Evolutionary conservation across 345 rosid genomes (phyloP).

Genomic region (Balakata baccata): DNA sequence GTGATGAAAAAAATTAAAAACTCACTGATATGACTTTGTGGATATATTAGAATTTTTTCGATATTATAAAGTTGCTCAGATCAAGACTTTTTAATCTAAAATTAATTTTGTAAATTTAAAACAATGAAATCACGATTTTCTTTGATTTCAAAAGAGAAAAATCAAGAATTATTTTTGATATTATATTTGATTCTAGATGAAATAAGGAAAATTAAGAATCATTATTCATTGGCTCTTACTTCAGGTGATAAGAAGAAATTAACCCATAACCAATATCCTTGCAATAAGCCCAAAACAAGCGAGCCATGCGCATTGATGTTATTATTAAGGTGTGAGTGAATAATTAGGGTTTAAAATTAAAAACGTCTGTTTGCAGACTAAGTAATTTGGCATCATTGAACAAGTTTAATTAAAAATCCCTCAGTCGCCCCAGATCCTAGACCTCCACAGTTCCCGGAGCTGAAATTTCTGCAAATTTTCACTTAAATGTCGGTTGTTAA

Average conservation of each 20-base stretch:
- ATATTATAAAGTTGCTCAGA: too few relatives aligned
- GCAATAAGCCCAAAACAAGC: slow-evolving; percentile 13
- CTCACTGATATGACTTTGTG: too few relatives aligned
- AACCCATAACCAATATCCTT: background rate
- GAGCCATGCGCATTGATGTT: slow-evolving; percentile 24
- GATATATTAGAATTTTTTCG: too few relatives aligned
- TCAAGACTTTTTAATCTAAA: too few relatives aligned
- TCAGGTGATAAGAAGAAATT: too few relatives aligned
- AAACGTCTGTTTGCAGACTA: slow-evolving; percentile 27
- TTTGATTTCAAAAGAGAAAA: too few relatives aligned
- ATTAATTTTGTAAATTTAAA: too few relatives aligned
- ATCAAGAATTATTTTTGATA: too few relatives aligned
- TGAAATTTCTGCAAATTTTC: background rate
- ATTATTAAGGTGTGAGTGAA: slow-evolving; percentile 17
- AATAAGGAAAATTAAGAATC: too few relatives aligned
- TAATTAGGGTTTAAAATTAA: slow-evolving; percentile 31
- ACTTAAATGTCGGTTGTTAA: background rate
- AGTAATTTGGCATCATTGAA: slow-evolving; percentile 31
- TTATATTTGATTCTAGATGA: too few relatives aligned
- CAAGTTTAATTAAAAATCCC: slow-evolving; percentile 17
- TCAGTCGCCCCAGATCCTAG: slow-evolving; percentile 7
- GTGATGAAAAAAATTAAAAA: slow-evolving; percentile 8
- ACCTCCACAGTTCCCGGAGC: slow-evolving; percentile 26
- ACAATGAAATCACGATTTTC: too few relatives aligned
- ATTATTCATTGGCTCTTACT: too few relatives aligned